phyloP scores from a whole-genome alignment of 202 grass and related monocot genomes.

The Brachypodium distachyon region DNA sequence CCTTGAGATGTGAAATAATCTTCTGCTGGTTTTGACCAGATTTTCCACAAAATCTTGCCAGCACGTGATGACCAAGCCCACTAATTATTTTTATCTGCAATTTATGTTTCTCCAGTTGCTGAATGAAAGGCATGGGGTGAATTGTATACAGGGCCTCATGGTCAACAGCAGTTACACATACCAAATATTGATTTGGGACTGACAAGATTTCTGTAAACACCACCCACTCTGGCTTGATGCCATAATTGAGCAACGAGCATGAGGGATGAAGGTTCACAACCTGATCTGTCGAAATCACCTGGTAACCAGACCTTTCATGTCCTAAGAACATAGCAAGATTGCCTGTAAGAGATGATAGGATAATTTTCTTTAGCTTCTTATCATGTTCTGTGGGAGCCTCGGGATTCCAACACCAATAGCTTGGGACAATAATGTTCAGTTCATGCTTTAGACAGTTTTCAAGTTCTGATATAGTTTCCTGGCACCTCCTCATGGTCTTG shows the following conservation, averaged over 20 bases:
- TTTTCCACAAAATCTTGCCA: slow-evolving; percentile 69
- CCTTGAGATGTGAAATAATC: slow-evolving; percentile 43
- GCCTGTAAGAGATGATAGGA: slow-evolving; percentile 64
- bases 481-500: slow-evolving; percentile 89
- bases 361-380: slow-evolving; percentile 58
- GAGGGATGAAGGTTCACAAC: slow-evolving; percentile 86
- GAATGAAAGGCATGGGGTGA: slow-evolving; percentile 37
- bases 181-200: slow-evolving; percentile 70
- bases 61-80: slow-evolving; percentile 47
- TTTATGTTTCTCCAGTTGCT: slow-evolving; percentile 56
- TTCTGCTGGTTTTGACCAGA: slow-evolving; percentile 66
- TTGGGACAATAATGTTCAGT: slow-evolving; percentile 71
- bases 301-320: slow-evolving; percentile 74
- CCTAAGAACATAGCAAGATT: slow-evolving; percentile 93
- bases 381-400: slow-evolving; percentile 48
- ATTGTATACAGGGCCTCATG: slow-evolving; percentile 42
- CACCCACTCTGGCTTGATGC: slow-evolving; percentile 73
- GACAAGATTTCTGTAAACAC: slow-evolving; percentile 93
- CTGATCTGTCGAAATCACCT: slow-evolving; percentile 68
- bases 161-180: slow-evolving; percentile 89
- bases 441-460: slow-evolving; percentile 79
- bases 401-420: slow-evolving; percentile 85
- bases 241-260: slow-evolving; percentile 60
- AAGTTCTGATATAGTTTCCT: slow-evolving; percentile 71
- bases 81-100: slow-evolving; percentile 64